Base-by-base conservation (phyloP, 768 basidiomycete genomes). In the Boletellus ananas region DNA sequence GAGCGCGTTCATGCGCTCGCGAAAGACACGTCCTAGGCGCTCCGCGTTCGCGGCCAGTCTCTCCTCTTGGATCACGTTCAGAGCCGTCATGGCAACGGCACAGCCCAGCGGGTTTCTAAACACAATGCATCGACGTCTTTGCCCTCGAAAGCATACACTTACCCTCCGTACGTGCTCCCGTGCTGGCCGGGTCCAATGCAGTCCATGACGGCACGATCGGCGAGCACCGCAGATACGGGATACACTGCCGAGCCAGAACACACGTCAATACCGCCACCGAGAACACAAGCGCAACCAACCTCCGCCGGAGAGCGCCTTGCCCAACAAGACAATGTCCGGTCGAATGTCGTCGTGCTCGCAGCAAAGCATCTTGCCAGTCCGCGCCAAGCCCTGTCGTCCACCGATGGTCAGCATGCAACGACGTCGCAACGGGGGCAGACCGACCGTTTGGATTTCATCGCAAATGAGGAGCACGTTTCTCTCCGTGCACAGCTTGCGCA, bases 271-370 rank as follows among this genome's bases (percentile, higher is more conserved):
- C 36, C 6, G 27, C 29, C n/a, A 17, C 44, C 49, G 25, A 55
- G 17, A 34, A 21, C 34, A 57, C 43, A 20, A 21, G 16, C 39
- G 14, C 8, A 5, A 74, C 84, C 58, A 45, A 92, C 91, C 79
- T 67, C 96, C 96, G 23, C 96, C 95, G 4, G 94, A 95, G 7
- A 99, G 80, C 0, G 96, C 96, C 71, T 99, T 99, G 40, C 96
- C 96, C 45, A 99, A 81, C 13, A 95, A 79, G 25, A 98, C 75
- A 45, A 99, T 79, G 64, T 99, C 96, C 23, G 96, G 94, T 57
- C 88, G 81, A 62, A 96, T 79, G 48, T 78, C 75, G 56, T 95
- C 94, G 62, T 93, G 87, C 60, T 97, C 86, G 60, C 79, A 89
- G 51, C 87, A 90, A 41, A 98, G 82, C 84, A 97, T 82, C 77